Base-by-base conservation (phyloP, 148 eudicot genomes). In the Cornus controversa region DNA sequence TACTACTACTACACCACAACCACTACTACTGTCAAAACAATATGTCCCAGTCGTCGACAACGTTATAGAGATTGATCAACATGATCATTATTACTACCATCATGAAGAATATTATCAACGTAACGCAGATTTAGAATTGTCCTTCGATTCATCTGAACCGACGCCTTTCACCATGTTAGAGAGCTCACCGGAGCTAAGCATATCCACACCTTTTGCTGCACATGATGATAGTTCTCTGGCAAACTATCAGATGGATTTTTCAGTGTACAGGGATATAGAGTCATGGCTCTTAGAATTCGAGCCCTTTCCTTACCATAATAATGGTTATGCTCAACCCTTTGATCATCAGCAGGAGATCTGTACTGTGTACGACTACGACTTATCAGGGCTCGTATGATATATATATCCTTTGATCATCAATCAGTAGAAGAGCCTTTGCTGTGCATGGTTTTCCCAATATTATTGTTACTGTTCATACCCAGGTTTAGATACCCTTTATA, bases 271-370 rank as follows among this genome's bases (percentile, higher is more conserved):
- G 67, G 79, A 76, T 15, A 6, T 78, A 25, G 79, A 54, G 71
- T 71, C 83, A 2, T 76, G 79, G 83, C 72, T 81, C 8, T 76
- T 72, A 72, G 83, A 81, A 50, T 71, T 76, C 26, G 83, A 81
- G 66, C 72, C 68, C 2, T 22, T 63, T 23, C 24, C 37, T 28
- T 40, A 69, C 37, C 25, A 70, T n/a, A 58, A 70, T n/a, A 58
- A 80, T 37, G 62, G 47, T 7, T 67, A 80, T 64, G 64, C 50
- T 4, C 50, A 24, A 2, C 24, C 50, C 47, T 40, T 69, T 24
- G 22, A 28, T 54, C 5, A 40, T 57, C 76, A 16, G 5, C 57
- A 3, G 24, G 70, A 66, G 50, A 65, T 72, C 27, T 45, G n/a
- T n/a, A n/a, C 66, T 31, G 76, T 64, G 2, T 72, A 66, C 53